Base-by-base conservation (phyloP, 2,329 filamentous ascomycete genomes). In the Ascosphaera aggregata region DNA sequence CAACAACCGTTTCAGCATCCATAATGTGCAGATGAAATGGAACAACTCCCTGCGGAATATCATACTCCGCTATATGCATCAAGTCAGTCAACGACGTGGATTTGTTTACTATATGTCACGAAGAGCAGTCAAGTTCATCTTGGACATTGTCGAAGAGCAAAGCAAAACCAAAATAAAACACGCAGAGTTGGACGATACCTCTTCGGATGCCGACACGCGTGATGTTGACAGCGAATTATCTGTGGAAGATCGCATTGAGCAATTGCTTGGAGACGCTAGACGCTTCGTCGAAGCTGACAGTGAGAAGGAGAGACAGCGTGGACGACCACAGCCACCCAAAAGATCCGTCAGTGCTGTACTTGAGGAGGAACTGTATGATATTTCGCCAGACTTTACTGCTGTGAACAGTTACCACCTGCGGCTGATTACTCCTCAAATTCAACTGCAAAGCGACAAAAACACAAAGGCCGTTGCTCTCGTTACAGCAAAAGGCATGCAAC, bases 31-130 rank as follows among this genome's bases (percentile, higher is more conserved):
- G 51, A 63, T 98, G 41, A 98, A 98, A 57, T 98, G 89, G 89
- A 95, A 93, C 61, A 98, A 98, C 49, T 72, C 85, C 9, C 61
- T 98, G 30, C 74, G 89, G 42, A 95, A 98, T 52, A 94, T 94
- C 49, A 89, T 98, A 38, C 69, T 98, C 32, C 80, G 89, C 18
- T 98, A 98, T 55, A 91, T 89, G 45, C 89, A 98, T 52, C 89
- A 98, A 62, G 89, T 92, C 50, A 84, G 85, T 53, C 91, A 98
- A 58, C 72, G 89, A 39, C 75, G 89, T 47, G 91, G 89, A 39
- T 95, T 98, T 52, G 76, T 98, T 20, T 98, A 98, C 61, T 98
- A 98, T 58, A 77, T 95, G 60, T 95, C 91, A 9, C 73, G 86
- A 36, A 75, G 84, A 44, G 91, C 89, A 2, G 80, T 98, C 51